Evolutionary conservation across 106 monocot genomes (phyloP).

Genomic region (Dioscorea alata): DNA sequence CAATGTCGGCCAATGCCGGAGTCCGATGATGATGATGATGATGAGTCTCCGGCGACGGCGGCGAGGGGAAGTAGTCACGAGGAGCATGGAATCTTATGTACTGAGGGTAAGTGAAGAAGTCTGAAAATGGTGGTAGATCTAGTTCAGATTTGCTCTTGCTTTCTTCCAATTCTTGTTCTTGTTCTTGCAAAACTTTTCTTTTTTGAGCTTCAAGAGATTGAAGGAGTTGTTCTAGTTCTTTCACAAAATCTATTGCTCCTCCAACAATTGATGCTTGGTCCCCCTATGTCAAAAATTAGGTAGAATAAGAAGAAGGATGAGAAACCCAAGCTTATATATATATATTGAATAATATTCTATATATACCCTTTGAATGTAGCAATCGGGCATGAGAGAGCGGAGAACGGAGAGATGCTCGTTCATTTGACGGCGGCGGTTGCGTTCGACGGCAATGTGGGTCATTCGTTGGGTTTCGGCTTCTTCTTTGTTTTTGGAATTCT

Average conservation of each 20-base stretch:
- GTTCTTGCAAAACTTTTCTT: constrained; percentile 17
- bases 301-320: no score
- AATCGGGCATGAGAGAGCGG: constrained; percentile 85
- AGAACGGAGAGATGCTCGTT: constrained; percentile 90
- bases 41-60: constrained; percentile 16
- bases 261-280: constrained; percentile 98
- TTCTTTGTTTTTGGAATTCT: constrained; percentile 80
- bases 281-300: constrained; percentile 33
- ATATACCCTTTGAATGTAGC: constrained; percentile 79
- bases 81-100: constrained; percentile 70
- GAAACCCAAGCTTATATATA: no score
- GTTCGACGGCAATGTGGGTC: constrained; percentile 98
- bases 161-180: no score
- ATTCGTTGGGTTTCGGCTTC: constrained; percentile 92
- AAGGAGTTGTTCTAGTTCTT: constrained; percentile 87
- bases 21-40: constrained; percentile 12
- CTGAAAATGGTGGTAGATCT: constrained; percentile 53
- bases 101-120: constrained; percentile 83
- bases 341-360: no score
- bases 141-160: constrained; percentile 12
- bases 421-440: constrained; percentile 93
- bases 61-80: constrained; percentile 23
- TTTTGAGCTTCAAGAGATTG: constrained; percentile 86
- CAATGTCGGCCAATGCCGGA: constrained; percentile 55
- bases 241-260: constrained; percentile 94